Base-by-base conservation (phyloP, 2,329 filamentous ascomycete genomes). In the Exophiala bonariae region DNA sequence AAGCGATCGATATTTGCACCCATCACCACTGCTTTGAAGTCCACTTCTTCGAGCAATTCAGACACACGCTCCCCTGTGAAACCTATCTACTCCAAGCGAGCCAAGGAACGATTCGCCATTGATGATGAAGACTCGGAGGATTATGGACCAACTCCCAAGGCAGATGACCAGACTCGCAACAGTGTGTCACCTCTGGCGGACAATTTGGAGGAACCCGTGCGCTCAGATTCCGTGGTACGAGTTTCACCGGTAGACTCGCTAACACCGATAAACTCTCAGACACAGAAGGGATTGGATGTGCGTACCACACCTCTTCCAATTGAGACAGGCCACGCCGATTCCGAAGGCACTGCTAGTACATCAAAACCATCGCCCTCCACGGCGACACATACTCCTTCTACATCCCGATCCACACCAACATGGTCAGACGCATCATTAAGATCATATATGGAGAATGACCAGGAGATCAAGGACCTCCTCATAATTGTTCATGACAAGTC, bases 401-500 rank as follows among this genome's bases (percentile, higher is more conserved):
- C 79, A 18, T 74, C 78, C 20, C 60, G 62, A 13, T 74, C 75
- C 13, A 77, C 79, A 16, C 78, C 84, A 19, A 81, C 83, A 0
- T 99, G 93, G 93, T 92, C 89, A 53, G 92, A 97, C 66, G 78
- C 83, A 46, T 88, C 83, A 59, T 79, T 99, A 20, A 83, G 89
- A 50, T 85, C 87, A 11, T 99, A 96, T 69, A 86, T 97, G 61
- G 92, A 97, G 57, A 89, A 93, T 58, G 83, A 89, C 51, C 84
- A 85, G 26, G 89, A 96, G 54, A 89, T 99, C 57, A 82, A 89
- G 41, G 92, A 99, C 64, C 80, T 97, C 64, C 78, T 97, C 41
- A 80, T 91, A 30, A 87, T 99, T 51, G 89, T 99, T 20, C 91
- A 96, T 63, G 91, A 97, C 69, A 96, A 91, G 66, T 87, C 83